A percentile compares a stretch with the other conserved stretches of the same genome.
phyloP scores from a whole-genome alignment of 2,329 filamentous ascomycete genomes.

The Xylariaceae sp. region DNA sequence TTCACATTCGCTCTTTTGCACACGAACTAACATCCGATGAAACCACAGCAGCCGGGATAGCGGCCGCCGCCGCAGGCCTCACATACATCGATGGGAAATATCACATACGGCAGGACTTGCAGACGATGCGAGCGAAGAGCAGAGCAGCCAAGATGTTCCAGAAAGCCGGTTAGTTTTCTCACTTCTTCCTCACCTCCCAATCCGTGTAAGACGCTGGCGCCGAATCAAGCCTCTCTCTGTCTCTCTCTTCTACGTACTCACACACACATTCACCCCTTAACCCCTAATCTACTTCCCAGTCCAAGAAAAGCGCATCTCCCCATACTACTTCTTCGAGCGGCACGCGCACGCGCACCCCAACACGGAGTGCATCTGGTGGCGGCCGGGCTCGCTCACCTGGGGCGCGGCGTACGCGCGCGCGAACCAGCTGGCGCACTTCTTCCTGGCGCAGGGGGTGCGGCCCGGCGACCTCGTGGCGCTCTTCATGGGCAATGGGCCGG shows the following conservation, averaged over 20 bases:
- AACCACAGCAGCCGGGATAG: conserved; percentile 38
- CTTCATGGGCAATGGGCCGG: conserved; percentile 70
- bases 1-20: background rate
- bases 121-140: conserved; percentile 49
- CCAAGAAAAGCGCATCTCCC: conserved; percentile 58
- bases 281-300: conserved; percentile 48
- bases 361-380: conserved; percentile 70
- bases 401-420: conserved; percentile 59
- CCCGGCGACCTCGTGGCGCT: conserved; percentile 67
- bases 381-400: conserved; percentile 65
- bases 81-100: conserved; percentile 74
- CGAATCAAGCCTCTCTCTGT: background rate
- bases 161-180: conserved; percentile 53
- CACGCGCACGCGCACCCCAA: conserved; percentile 57
- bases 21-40: conserved; percentile 7
- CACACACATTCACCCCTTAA: background rate
- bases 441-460: conserved; percentile 62
- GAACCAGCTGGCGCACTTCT: conserved; percentile 67
- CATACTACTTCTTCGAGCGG: conserved; percentile 71
- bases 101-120: conserved; percentile 67
- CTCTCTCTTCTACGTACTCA: conserved; percentile 1
- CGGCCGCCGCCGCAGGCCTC: conserved; percentile 45
- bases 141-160: conserved; percentile 51
- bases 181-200: conserved; percentile 9
- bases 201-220: background rate